Evolutionary conservation across 805 yeast genomes (phyloP).

Genomic region (Kuraishia floccosa): DNA sequence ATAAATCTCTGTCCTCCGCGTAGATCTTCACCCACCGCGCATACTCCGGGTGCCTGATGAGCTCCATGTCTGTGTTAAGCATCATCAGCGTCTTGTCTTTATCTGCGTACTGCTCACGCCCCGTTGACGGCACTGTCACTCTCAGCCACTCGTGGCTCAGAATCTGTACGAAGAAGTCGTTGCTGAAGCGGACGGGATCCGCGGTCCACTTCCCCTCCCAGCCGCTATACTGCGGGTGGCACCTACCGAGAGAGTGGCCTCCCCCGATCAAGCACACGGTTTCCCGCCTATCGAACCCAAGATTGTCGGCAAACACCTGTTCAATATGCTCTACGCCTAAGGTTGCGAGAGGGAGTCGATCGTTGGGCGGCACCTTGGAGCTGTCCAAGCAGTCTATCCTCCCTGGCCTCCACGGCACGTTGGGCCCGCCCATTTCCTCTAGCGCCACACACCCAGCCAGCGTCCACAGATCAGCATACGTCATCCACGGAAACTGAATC

Average conservation of each 20-base stretch:
- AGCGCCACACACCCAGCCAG: slow-evolving; percentile 71
- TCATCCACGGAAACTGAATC: slow-evolving; percentile 53
- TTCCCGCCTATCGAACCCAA: slow-evolving; percentile 63
- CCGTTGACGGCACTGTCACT: slow-evolving; percentile 28
- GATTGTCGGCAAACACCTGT: slow-evolving; percentile 40
- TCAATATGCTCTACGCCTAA: slow-evolving; percentile 55
- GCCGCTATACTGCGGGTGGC: slow-evolving; percentile 47
- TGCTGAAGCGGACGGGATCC: slow-evolving; percentile 27
- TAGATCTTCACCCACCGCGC: slow-evolving; percentile 50
- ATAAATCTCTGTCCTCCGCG: slow-evolving; percentile 53
- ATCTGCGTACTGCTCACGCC: slow-evolving; percentile 25
- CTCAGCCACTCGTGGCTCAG: slow-evolving; percentile 32
- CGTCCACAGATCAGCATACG: slow-evolving; percentile 74
- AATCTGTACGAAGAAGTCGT: slow-evolving; percentile 31
- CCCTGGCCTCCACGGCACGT: slow-evolving; percentile 76
- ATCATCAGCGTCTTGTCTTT: slow-evolving; percentile 49
- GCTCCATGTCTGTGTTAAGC: slow-evolving; percentile 72
- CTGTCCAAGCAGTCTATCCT: slow-evolving; percentile 46
- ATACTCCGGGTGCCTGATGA: slow-evolving; percentile 47
- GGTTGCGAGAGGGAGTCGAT: slow-evolving; percentile 66
- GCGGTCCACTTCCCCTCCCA: slow-evolving; percentile 38
- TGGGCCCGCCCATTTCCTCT: slow-evolving; percentile 73
- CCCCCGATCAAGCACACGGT: slow-evolving; percentile 67
- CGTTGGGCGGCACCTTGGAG: slow-evolving; percentile 47
- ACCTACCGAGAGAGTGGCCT: slow-evolving; percentile 69